A percentile compares a stretch with the other conserved stretches of the same genome.
phyloP scores from a whole-genome alignment of 2,329 filamentous ascomycete genomes.

The Colletotrichum eleusines region DNA sequence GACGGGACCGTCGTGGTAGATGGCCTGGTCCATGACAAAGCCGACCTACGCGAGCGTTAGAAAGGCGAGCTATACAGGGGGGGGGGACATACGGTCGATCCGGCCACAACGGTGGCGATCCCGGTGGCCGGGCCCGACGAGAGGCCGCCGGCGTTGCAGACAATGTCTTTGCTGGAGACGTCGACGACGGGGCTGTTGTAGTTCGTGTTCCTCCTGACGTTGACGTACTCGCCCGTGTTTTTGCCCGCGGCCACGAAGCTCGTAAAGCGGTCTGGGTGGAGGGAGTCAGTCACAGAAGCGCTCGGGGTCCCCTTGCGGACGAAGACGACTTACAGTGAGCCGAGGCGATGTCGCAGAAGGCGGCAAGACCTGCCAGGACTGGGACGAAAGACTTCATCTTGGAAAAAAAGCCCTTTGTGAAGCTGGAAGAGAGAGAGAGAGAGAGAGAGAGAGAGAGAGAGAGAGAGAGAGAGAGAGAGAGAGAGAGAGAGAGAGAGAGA shows the following conservation, averaged over 20 bases:
- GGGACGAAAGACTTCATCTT: conserved; percentile 20
- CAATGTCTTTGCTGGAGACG: conserved; percentile 56
- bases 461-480: too few relatives aligned
- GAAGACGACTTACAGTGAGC: conserved; percentile 31
- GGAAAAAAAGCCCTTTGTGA: neutral
- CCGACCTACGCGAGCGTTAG: conserved; percentile 4
- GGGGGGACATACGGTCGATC: conserved; percentile 14
- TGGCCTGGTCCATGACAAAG: conserved; percentile 35
- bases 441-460: too few relatives aligned
- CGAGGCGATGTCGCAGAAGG: conserved; percentile 10
- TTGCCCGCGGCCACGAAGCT: conserved; percentile 33
- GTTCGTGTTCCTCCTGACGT: conserved; percentile 35
- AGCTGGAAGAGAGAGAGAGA: too few relatives aligned
- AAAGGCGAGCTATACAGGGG: neutral
- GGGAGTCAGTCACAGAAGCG: neutral
- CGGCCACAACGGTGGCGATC: conserved; percentile 35
- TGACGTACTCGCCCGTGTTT: conserved; percentile 39
- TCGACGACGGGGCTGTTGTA: conserved; percentile 64
- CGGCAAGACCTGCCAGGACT: conserved; percentile 14
- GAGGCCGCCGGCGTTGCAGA: conserved; percentile 58
- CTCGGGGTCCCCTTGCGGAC: neutral
- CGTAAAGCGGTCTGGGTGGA: conserved; percentile 33
- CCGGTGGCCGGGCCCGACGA: conserved; percentile 28
- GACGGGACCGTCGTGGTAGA: conserved; percentile 38
- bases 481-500: too few relatives aligned